Base-by-base conservation (phyloP, 1,284 basidiomycete genomes). In the Cutaneotrichosporon sp. region DNA sequence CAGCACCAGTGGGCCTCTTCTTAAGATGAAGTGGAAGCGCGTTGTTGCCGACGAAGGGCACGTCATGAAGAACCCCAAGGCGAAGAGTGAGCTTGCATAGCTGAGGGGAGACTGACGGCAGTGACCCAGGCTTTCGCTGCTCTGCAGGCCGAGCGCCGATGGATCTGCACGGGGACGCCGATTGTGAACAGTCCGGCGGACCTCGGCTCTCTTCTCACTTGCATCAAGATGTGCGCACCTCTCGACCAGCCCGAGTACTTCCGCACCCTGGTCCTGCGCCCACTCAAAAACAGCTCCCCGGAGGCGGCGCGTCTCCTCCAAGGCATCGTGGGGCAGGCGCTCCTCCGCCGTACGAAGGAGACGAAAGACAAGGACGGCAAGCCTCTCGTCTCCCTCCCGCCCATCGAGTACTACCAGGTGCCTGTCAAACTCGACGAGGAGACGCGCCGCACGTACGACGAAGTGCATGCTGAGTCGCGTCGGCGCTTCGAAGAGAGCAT, bases 11-110 rank as follows among this genome's bases (percentile, higher is more conserved):
- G 79, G 83, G 2, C 82, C 83, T 2, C 79, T 95, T 22, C 88
- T 90, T 65, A 82, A 83, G 22, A 82, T 91, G 24, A 81, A 84
- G 47, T 95, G 92, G 93, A 92, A 92, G 87, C 83, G 93, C 63
- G 76, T 94, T 38, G 86, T 95, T 33, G 82, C 95, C 2, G 93
- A 95, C 66, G 92, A 95, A 78, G 93, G 90, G 0, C 92, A 95
- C 71, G 87, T 78, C 20, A 88, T 95, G 65, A 87, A 91, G 58
- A 95, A 95, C 71, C 85, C 89, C 1, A 88, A 84, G 73, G 91
- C 92, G 0, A 91, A 91, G 80, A 90, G 76, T 77, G 46, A 47
- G 72, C 69, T 27, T 7, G n/a, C 20, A 1, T 1, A n/a, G 25
- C 3, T 3, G n/a, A n/a, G n/a, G n/a, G n/a, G n/a, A n/a, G n/a